Conservation (phyloP, 2,329 filamentous ascomycete species). For the Pestalotiopsis sp. region DNA sequence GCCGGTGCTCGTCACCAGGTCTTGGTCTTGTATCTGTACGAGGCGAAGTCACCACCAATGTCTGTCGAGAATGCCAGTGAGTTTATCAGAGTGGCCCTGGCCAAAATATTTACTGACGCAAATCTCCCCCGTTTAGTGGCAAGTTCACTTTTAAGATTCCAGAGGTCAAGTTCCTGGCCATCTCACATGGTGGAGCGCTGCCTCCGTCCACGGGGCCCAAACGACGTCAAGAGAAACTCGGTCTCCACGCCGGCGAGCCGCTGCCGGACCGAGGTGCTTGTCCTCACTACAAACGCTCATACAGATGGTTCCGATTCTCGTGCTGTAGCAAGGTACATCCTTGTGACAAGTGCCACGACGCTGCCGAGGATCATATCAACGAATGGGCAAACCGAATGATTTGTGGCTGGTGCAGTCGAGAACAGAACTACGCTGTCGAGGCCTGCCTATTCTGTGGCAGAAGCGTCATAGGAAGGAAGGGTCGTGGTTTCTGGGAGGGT, state of each 20-base stretch:
- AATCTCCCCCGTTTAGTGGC: conserved; percentile 34
- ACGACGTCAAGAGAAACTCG: conserved; percentile 55
- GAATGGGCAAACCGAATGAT: conserved; percentile 87
- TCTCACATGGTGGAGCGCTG: conserved; percentile 57
- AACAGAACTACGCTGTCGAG: conserved; percentile 78
- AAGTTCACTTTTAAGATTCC: conserved; percentile 81
- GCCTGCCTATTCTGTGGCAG: conserved; percentile 75
- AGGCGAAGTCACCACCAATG: conserved; percentile 72
- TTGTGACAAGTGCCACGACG: conserved; percentile 78
- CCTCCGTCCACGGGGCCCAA: conserved; percentile 43
- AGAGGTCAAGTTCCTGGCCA: conserved; percentile 75
- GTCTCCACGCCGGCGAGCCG: conserved; percentile 58
- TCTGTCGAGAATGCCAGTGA: conserved; percentile 75
- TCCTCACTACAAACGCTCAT: conserved; percentile 59
- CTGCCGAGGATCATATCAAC: conserved; percentile 68
- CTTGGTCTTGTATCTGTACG: conserved; percentile 72
- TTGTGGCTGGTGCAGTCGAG: conserved; percentile 77
- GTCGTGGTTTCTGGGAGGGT: conserved; percentile 82
- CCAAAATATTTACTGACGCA: neutral
- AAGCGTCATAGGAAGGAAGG: conserved; percentile 67
- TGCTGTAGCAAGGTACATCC: conserved; percentile 61
- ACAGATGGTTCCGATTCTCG: conserved; percentile 67
- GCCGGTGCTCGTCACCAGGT: conserved; percentile 71
- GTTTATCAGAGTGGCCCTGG: neutral
- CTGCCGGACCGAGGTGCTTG: conserved; percentile 58